Evolutionary conservation across 2,329 filamentous ascomycete species (phyloP).

Genomic region (Leptosphaerulina australis): DNA sequence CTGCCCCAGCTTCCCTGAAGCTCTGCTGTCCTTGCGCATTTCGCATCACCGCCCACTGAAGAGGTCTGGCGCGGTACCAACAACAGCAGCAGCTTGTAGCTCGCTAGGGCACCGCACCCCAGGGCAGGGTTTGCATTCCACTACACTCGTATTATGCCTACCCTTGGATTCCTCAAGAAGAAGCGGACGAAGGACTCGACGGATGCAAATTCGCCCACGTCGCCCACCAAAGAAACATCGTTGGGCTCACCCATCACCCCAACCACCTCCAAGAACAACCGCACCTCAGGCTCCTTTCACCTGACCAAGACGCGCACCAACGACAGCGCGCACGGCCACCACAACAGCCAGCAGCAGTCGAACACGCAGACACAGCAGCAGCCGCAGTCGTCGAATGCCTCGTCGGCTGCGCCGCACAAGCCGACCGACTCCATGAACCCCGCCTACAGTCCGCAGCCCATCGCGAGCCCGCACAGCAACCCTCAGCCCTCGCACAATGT

Average conservation of each 20-base stretch:
- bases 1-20: neutral
- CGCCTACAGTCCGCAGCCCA: constrained; percentile 40
- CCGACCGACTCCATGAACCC: constrained; percentile 51
- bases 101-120: constrained; percentile 24
- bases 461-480: constrained; percentile 40
- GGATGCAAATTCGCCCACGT: constrained; percentile 68
- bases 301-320: constrained; percentile 41
- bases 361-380: constrained; percentile 7
- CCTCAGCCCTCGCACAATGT: constrained; percentile 65
- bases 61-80: neutral
- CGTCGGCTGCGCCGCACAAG: constrained; percentile 37
- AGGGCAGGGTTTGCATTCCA: constrained; percentile 34
- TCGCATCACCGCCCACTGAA: constrained; percentile 5
- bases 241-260: constrained; percentile 48
- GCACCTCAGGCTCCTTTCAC: constrained; percentile 38
- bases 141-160: constrained; percentile 71
- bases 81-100: constrained; percentile 1
- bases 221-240: constrained; percentile 67
- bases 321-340: constrained; percentile 29
- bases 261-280: constrained; percentile 42
- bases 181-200: constrained; percentile 92
- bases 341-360: constrained; percentile 13
- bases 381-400: constrained; percentile 6
- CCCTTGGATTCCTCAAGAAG: constrained; percentile 95
- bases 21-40: constrained; percentile 5